Evolutionary conservation across 345 rosid species (phyloP).

Genomic region (Brassica carinata): DNA sequence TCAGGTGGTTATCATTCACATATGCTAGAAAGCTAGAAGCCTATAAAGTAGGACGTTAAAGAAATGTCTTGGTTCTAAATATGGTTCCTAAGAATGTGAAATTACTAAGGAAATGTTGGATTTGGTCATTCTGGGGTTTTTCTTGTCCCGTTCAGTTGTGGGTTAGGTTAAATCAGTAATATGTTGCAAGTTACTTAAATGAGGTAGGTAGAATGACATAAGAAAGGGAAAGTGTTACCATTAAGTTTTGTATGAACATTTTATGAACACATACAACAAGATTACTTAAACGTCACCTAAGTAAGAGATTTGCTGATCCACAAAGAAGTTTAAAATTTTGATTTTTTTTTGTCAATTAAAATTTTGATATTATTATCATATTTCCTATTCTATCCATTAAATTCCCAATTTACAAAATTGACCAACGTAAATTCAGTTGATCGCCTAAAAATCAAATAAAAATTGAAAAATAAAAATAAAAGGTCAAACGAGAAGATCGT

Average conservation of each 20-base stretch:
- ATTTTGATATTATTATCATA: not conserved
- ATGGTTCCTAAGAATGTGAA: not conserved
- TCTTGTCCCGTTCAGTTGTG: not conserved
- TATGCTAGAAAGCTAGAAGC: not conserved
- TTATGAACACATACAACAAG: not conserved
- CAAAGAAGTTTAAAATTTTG: not conserved
- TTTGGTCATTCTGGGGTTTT: not conserved
- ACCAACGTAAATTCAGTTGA: not conserved
- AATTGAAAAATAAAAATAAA: not conserved
- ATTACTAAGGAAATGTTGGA: not conserved
- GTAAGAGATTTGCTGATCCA: not conserved
- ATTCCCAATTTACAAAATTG: conserved; percentile 19
- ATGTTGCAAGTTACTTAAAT: not conserved
- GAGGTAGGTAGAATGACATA: not conserved
- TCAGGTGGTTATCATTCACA: not conserved
- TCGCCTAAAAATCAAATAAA: not conserved
- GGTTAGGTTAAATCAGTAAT: not conserved
- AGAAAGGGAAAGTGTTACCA: not conserved
- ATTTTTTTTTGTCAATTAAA: not conserved
- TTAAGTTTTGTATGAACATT: not conserved
- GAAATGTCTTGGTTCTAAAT: not conserved
- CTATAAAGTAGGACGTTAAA: not conserved
- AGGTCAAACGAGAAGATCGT: conserved; percentile 53
- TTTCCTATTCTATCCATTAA: not conserved
- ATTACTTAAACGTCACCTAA: not conserved